These are phyloP conservation scores for Kazachstania africana DNA, from an alignment of 805 yeast species.

Conservation along the genomic window DNA sequence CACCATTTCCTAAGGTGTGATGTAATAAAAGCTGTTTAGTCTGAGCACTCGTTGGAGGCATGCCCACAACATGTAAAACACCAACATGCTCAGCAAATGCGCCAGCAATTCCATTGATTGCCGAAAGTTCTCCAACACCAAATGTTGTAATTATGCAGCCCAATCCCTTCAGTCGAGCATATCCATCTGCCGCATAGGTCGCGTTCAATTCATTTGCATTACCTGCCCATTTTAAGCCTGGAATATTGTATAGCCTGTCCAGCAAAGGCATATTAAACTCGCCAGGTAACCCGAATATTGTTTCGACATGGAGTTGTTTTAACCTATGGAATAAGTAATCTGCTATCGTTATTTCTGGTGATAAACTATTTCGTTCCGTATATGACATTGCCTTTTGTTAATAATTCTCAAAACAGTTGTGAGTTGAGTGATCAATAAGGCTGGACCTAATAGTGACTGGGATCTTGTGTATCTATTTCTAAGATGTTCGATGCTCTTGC, in stretches of 20 bases:
- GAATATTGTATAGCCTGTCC: constrained; percentile 47
- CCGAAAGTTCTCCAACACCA: constrained; percentile 87
- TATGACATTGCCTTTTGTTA: no score
- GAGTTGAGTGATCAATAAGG: no score
- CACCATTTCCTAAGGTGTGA: constrained; percentile 71
- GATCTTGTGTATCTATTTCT: no score
- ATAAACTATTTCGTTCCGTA: constrained; percentile 7
- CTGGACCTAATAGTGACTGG: no score
- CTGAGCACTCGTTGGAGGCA: constrained; percentile 36
- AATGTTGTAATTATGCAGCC: constrained; percentile 42
- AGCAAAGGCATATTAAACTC: constrained; percentile 56
- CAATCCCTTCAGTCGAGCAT: constrained; percentile 40
- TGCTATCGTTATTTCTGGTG: constrained; percentile 36
- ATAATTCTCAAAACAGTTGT: no score
- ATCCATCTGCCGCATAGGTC: constrained; percentile 87
- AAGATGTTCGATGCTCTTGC: no score
- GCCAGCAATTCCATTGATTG: constrained; percentile 74
- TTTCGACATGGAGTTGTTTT: constrained; percentile 36
- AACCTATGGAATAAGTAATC: constrained; percentile 55
- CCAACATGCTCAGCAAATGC: constrained; percentile 78
- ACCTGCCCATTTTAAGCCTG: constrained; percentile 59
- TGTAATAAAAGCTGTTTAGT: constrained; percentile 46
- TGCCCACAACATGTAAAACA: constrained; percentile 75
- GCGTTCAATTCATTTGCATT: constrained; percentile 83
- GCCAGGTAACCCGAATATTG: constrained; percentile 69